These are phyloP conservation scores for Nitzschia sp. DNA, from an alignment of 108 stramenopile species.

Conservation along the genomic window DNA sequence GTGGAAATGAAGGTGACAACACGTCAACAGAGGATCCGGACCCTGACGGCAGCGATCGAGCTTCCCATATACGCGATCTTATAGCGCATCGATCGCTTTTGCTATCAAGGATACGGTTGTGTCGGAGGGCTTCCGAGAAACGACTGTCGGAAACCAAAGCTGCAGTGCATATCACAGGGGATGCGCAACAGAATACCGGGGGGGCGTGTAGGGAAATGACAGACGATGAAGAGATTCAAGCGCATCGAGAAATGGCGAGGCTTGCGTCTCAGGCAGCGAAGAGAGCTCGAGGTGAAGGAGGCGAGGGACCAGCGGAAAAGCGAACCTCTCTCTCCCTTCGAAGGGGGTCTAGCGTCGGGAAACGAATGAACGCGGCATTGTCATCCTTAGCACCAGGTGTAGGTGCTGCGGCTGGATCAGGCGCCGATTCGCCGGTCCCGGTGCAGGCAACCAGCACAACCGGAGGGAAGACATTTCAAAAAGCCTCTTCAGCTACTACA, in stretches of 20 bases:
- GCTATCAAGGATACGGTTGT: slow-evolving; percentile 29
- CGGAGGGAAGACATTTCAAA: background rate
- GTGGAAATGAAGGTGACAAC: background rate
- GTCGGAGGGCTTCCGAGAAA: slow-evolving; percentile 35
- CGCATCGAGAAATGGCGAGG: slow-evolving; percentile 27
- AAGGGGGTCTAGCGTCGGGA: slow-evolving; percentile 61
- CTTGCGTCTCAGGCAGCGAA: slow-evolving; percentile 32
- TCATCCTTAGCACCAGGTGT: slow-evolving; percentile 50
- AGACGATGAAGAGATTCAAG: slow-evolving; percentile 38
- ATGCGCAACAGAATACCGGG: background rate
- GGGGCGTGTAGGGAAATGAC: background rate
- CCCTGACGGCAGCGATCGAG: slow-evolving; percentile 12
- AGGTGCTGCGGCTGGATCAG: background rate
- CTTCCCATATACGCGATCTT: slow-evolving; percentile 23
- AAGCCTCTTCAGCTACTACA: background rate
- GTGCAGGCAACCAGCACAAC: background rate
- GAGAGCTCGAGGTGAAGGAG: slow-evolving; percentile 15
- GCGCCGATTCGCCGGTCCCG: background rate
- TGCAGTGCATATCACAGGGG: background rate
- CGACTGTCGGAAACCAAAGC: slow-evolving; percentile 16
- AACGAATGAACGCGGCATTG: slow-evolving; percentile 73
- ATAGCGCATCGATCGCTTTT: slow-evolving; percentile 37
- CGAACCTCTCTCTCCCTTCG: slow-evolving; percentile 54
- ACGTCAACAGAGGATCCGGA: background rate
- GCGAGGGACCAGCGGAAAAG: slow-evolving; percentile 21